A percentile compares a stretch with the other conserved stretches of the same genome.
phyloP scores from a whole-genome alignment of 371 early-diverging fungal genomes.

The Mucor ambiguus region DNA sequence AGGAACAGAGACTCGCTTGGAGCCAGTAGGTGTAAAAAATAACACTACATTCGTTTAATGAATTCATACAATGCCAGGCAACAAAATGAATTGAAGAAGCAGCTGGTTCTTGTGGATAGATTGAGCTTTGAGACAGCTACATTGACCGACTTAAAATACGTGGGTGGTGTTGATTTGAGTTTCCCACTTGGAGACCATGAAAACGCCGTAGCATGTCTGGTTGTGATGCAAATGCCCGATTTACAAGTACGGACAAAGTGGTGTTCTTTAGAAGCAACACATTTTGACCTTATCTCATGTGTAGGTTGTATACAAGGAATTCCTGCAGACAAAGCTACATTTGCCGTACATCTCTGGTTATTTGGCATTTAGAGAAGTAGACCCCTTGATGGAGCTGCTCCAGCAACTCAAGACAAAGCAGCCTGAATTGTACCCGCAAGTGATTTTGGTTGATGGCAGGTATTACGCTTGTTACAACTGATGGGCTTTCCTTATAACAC shows the following conservation, averaged over 20 bases:
- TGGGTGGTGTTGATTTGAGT: constrained; percentile 88
- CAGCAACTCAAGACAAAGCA: constrained; percentile 41
- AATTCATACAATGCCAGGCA: background rate
- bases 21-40: constrained; percentile 15
- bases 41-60: background rate
- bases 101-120: constrained; percentile 23
- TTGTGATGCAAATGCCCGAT: constrained; percentile 67
- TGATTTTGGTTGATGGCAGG: constrained; percentile 83
- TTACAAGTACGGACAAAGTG: constrained; percentile 37
- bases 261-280: background rate
- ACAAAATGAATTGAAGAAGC: constrained; percentile 19
- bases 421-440: constrained; percentile 72
- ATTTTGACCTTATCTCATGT: background rate
- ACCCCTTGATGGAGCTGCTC: constrained; percentile 61
- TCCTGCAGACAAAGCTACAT: constrained; percentile 56
- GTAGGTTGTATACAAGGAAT: constrained; percentile 60
- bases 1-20: constrained; percentile 25
- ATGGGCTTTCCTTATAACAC: too few relatives aligned
- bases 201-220: constrained; percentile 76
- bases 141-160: constrained; percentile 53
- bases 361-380: constrained; percentile 88
- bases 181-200: constrained; percentile 65
- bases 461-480: background rate
- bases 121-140: constrained; percentile 30
- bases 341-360: constrained; percentile 87